Evolutionary conservation across 1,284 basidiomycete genomes (phyloP), one percentile per base, ranked within the genome.

Genomic region (Kalmanozyma brasiliensis): DNA sequence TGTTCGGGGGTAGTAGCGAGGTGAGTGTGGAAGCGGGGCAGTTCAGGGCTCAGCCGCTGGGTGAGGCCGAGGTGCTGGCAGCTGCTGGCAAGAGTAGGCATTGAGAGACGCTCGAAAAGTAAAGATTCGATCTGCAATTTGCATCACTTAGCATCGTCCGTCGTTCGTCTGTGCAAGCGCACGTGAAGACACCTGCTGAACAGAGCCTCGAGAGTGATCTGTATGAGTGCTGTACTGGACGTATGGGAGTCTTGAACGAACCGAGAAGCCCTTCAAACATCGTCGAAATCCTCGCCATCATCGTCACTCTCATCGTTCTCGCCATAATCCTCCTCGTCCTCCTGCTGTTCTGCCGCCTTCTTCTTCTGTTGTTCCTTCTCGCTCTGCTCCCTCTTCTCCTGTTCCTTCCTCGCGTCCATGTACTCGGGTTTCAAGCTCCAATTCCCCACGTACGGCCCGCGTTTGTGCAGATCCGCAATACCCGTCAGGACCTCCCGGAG

Each of bases 401-500:
- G 20, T 35, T 73, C 52, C 34, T 58, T 55, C 6, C 52, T 14
- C 53, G 40, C 17, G 20, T 46, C 49, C 10, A 29, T 33, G 44
- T 65, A 81, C 42, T 81, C 80, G 11, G 67, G 71, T 37, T 82
- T 78, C 32, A 83, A 64, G 26, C 72, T 73, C 74, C 83, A 87
- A 72, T 85, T 82, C 30, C 84, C 83, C 16, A 81, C 78, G 55
- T 86, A 86, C n/a, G 83, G 82, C 1, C 94, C 94, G 48, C 89
- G 89, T 53, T 89, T 89, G 80, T 94, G 89, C 43, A 93, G 85
- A 61, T 87, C 88, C 2, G 91, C 94, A 43, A 97, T 89, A 66
- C 92, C 90, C 38, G 84, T 85, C 45, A 98, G 84, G 0, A 92
- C 89, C 74, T 97, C 93, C 74, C 93, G 91, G 56, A 98, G 87